Base-by-base conservation (phyloP, 495 filamentous ascomycete species). In the Penicillium simplicissimum region DNA sequence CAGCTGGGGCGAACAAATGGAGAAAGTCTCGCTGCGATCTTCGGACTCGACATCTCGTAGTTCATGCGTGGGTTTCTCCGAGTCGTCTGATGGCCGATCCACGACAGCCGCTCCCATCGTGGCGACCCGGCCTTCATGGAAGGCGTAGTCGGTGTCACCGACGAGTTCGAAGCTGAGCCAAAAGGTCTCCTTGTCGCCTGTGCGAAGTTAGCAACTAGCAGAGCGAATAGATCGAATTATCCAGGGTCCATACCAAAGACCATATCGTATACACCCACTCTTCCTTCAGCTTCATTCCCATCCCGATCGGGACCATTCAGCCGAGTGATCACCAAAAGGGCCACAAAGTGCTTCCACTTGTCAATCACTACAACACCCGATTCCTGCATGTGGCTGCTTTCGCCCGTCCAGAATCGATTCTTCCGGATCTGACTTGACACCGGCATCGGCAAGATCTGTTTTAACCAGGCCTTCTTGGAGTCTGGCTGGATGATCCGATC, bases 231-330 rank as follows among this genome's bases (percentile, higher is more conserved):
- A 38, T n/a, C 52, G 38, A 42, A 42, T 42, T 4, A 4, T 5
- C n/a, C 17, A 15, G 11, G 1, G 14, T 14, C 4, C 60, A n/a
- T 52, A 71, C 71, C 72, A 43, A 68, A 73, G 9, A 73, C 43
- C 65, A 70, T 70, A 36, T 73, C 70, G 34, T 73, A 73, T 0
- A 67, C 63, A 1, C 66, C 66, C 0, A 59, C 19, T 23, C 52
- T 28, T 0, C 63, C 59, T 43, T 58, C 23, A 42, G 21, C 49
- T 35, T 55, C 37, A 48, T 68, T 61, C 0, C 65, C 67, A 54
- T 70, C 67, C 2, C 70, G 62, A 62, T 72, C 65, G 7, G 70
- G 67, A 37, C 67, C 70, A 60, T 73, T 72, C 64, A 74, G 63
- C 15, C 70, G 55, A 2, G 64, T 65, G 14, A 71, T 65, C 33